phyloP scores from a whole-genome alignment of 2,329 filamentous ascomycete genomes.

The Neopestalotiopsis sp. region DNA sequence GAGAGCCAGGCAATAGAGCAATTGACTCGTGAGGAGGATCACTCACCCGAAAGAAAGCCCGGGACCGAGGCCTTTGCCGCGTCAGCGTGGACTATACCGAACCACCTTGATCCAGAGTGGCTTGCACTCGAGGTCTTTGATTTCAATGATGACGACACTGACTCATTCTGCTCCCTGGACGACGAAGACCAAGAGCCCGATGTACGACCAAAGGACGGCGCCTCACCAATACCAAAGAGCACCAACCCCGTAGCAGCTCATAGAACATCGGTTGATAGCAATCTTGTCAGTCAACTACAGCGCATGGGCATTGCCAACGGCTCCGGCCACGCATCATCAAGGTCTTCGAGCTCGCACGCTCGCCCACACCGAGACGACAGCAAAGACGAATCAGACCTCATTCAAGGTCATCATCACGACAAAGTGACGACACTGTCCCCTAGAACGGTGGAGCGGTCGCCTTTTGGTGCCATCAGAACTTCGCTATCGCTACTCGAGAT shows the following conservation, averaged over 20 bases:
- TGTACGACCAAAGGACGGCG: constrained; percentile 18
- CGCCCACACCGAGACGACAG: constrained; percentile 6
- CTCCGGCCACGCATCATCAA: constrained; percentile 14
- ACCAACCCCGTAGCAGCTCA: constrained; percentile 22
- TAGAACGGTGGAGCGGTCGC: constrained; percentile 47
- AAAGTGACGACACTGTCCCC: constrained; percentile 22
- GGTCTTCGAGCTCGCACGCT: constrained; percentile 23
- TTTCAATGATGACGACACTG: constrained; percentile 51
- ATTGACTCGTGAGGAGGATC: not conserved
- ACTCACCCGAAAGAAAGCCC: not conserved
- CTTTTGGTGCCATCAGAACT: constrained; percentile 56
- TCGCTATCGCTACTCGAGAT: constrained; percentile 83
- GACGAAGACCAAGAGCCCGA: constrained; percentile 24
- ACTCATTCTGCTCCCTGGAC: constrained; percentile 37
- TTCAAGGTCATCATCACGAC: constrained; percentile 30
- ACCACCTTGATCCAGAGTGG: constrained; percentile 86
- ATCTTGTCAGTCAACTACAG: constrained; percentile 36
- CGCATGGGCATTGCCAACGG: constrained; percentile 49
- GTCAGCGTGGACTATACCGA: constrained; percentile 64
- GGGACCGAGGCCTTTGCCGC: not conserved
- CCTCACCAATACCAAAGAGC: not conserved
- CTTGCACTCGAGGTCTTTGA: constrained; percentile 86
- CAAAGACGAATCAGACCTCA: constrained; percentile 18
- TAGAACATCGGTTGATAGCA: constrained; percentile 31
- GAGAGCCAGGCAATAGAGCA: constrained; percentile 35